Base-by-base conservation (phyloP, 2,329 filamentous ascomycete genomes). In the Xylariaceae sp. region DNA sequence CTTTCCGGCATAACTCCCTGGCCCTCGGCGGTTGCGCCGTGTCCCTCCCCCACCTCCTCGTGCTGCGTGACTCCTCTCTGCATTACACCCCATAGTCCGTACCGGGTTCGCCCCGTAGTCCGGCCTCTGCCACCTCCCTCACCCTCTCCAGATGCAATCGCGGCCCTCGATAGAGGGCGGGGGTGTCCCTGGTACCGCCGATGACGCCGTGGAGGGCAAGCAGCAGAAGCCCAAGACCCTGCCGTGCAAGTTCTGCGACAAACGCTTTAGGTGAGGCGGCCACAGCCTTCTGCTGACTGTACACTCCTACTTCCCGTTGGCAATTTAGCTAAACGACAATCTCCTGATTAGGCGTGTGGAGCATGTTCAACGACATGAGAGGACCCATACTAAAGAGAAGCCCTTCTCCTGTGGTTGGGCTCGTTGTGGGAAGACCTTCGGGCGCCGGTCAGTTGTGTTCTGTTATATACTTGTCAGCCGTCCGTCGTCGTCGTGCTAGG, bases 311-410 rank as follows among this genome's bases (percentile, higher is more conserved):
- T 39, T 42, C 41, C 37, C 38, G 45, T 49, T 49, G 46, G 50
- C 46, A 51, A 56, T 56, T 55, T 58, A 53, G 50, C 62, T 65
- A 57, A 67, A 59, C 55, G 56, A 46, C 44, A 37, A 43, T 53
- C 54, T 33, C 39, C 52, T 40, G 49, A 56, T 56, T 57, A 77
- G 74, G 55, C 72, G 75, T 48, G 72, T 78, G 45, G 75, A 79
- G 55, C 75, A 79, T 57, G 72, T 79, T 33, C 73, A 78, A 55
- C 65, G 75, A 51, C 75, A 79, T 53, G 73, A 77, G 55, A 67
- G 74, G 42, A 77, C 73, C 21, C 75, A 79, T 56, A 79, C 75
- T 45, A 78, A 78, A 49, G 75, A 78, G 58, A 78, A 78, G 54
- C 75, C 75, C 7, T 79, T 78, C 51, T 65, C 69, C 32, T 79